Percentiles rank a stretch among this genome's conserved stretches.
phyloP scores from a whole-genome alignment of 169 alveolate species.

The Besnoitia besnoiti region DNA sequence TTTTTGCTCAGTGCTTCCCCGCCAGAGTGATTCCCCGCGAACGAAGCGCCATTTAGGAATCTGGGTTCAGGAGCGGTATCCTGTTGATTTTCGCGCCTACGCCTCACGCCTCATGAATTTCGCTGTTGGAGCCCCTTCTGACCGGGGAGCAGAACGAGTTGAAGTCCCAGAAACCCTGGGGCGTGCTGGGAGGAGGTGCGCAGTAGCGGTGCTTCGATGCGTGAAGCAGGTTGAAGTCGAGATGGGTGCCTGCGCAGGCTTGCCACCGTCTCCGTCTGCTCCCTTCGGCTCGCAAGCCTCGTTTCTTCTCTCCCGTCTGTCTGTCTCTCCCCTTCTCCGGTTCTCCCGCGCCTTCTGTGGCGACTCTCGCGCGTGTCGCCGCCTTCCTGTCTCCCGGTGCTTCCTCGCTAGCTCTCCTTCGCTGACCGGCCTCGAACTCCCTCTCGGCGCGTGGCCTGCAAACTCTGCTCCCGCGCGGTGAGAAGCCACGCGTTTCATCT shows the following conservation, averaged over 20 bases:
- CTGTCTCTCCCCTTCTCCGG: not conserved
- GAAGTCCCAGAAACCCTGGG: not conserved
- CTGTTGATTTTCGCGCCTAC: not conserved
- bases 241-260: not conserved
- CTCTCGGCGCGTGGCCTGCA: too few relatives aligned
- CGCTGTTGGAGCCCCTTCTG: not conserved
- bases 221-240: not conserved
- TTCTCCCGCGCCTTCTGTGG: not conserved
- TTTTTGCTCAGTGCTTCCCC: too few relatives aligned
- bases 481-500: too few relatives aligned
- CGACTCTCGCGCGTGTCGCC: not conserved
- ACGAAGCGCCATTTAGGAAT: too few relatives aligned
- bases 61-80: too few relatives aligned
- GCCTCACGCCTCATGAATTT: not conserved
- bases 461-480: too few relatives aligned
- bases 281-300: not conserved
- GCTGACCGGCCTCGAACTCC: too few relatives aligned
- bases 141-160: not conserved
- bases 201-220: not conserved
- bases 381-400: not conserved
- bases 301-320: not conserved
- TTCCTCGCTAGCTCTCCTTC: not conserved
- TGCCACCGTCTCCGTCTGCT: not conserved
- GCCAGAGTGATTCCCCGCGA: too few relatives aligned
- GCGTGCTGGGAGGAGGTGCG: not conserved